These are phyloP conservation scores for Beverwykella pulmonaria DNA, from an alignment of 495 filamentous ascomycete genomes.

Conservation along the genomic window DNA sequence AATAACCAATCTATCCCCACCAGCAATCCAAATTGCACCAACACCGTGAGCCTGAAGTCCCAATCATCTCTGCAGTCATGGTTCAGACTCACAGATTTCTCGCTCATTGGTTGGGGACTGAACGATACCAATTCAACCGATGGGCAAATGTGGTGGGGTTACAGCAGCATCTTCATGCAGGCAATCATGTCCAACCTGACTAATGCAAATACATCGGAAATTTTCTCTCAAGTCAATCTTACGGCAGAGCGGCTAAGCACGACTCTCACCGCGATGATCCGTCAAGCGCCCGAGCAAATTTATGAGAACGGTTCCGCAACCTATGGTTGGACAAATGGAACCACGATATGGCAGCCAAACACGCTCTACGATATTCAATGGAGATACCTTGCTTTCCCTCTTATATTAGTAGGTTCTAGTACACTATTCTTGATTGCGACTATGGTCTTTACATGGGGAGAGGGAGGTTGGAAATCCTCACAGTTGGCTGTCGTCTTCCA, in stretches of 20 bases:
- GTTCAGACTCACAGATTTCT: background rate
- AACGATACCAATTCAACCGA: background rate
- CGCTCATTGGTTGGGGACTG: background rate
- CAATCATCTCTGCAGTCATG: background rate
- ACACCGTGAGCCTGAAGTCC: background rate
- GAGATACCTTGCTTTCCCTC: background rate
- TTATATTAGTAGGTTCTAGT: background rate
- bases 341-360: background rate
- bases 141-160: background rate
- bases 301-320: background rate
- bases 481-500: conserved; percentile 8
- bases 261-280: background rate
- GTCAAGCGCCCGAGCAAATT: background rate
- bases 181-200: background rate
- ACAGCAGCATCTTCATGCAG: conserved; percentile 1
- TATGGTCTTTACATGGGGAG: background rate
- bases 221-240: background rate
- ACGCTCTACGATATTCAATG: background rate
- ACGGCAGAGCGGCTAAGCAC: background rate
- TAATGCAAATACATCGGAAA: background rate
- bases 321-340: background rate
- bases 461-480: conserved; percentile 2
- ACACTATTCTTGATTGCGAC: conserved; percentile 5
- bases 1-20: background rate
- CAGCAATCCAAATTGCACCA: background rate